These are phyloP conservation scores for Neolentinus lepideus DNA, from an alignment of 1,284 basidiomycete species.

Conservation along the genomic window DNA sequence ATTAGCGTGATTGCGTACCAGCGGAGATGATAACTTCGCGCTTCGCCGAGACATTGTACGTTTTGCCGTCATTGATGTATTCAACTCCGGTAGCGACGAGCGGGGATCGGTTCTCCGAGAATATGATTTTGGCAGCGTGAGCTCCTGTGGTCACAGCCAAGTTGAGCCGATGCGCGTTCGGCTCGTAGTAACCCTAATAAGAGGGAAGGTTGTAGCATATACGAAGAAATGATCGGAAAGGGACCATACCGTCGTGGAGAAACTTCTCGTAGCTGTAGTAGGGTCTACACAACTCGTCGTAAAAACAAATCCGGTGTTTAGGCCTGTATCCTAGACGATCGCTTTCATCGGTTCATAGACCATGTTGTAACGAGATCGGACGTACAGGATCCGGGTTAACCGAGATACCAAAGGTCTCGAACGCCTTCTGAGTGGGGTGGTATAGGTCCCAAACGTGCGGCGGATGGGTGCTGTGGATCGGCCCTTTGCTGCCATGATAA, in stretches of 20 bases:
- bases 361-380: not conserved
- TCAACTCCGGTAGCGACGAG: no score
- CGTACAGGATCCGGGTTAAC: slow-evolving; percentile 2
- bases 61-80: not conserved
- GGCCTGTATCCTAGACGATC: no score
- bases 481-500: slow-evolving; percentile 5
- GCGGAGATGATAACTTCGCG: not conserved
- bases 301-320: no score
- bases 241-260: no score
- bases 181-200: slow-evolving; percentile 6
- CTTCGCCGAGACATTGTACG: not conserved
- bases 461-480: slow-evolving; percentile 3
- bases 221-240: no score
- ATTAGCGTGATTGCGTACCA: not conserved
- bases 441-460: slow-evolving; percentile 2
- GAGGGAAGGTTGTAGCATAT: not conserved
- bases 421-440: not conserved
- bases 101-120: no score
- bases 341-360: no score
- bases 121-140: slow-evolving; percentile 4
- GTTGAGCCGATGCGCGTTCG: slow-evolving; percentile 5
- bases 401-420: slow-evolving; percentile 1
- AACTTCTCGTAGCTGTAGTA: no score
- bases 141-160: slow-evolving; percentile 5
- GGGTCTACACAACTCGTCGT: no score